Percentiles rank a stretch among this genome's conserved stretches.
Conservation (phyloP, 1,139 yeast species). For the Protomyces gravidus region DNA sequence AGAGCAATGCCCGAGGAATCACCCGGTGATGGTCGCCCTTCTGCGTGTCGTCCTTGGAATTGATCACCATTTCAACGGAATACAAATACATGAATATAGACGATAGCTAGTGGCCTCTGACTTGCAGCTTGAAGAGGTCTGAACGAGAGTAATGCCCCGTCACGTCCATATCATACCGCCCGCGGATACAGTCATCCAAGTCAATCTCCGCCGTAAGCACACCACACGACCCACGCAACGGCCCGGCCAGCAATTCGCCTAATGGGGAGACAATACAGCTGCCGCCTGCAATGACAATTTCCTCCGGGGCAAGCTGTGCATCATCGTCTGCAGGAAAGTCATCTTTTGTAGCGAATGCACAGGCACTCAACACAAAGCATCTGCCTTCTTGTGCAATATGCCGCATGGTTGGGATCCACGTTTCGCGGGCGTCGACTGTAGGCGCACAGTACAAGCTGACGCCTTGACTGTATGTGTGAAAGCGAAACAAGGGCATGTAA, state of each 20-base stretch:
- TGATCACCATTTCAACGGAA: no score
- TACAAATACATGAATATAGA: no score
- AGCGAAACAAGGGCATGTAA: slow-evolving; percentile 5
- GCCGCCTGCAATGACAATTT: slow-evolving; percentile 13
- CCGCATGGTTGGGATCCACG: slow-evolving; percentile 20
- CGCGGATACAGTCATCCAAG: slow-evolving; percentile 9
- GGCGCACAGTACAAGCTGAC: slow-evolving; percentile 10
- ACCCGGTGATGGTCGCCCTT: no score
- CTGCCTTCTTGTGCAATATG: slow-evolving; percentile 14
- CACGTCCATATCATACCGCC: slow-evolving; percentile 8
- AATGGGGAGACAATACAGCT: slow-evolving; percentile 17
- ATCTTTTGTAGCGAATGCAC: slow-evolving; percentile 2
- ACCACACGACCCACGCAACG: slow-evolving; percentile 5
- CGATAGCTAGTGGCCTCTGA: no score
- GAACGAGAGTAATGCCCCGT: slow-evolving; percentile 19
- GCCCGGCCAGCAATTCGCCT: slow-evolving; percentile 17
- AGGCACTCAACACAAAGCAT: slow-evolving; percentile 9
- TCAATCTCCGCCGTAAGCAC: slow-evolving; percentile 13
- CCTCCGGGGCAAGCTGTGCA: background rate
- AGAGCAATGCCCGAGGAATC: no score
- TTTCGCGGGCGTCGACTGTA: slow-evolving; percentile 15
- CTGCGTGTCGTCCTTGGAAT: no score
- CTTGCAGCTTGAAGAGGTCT: slow-evolving; percentile 12
- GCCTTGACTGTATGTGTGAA: slow-evolving; percentile 6
- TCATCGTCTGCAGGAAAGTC: slow-evolving; percentile 7